Evolutionary conservation across 441 rosid species (phyloP).

Genomic region (Euphorbia schlechtendalii): DNA sequence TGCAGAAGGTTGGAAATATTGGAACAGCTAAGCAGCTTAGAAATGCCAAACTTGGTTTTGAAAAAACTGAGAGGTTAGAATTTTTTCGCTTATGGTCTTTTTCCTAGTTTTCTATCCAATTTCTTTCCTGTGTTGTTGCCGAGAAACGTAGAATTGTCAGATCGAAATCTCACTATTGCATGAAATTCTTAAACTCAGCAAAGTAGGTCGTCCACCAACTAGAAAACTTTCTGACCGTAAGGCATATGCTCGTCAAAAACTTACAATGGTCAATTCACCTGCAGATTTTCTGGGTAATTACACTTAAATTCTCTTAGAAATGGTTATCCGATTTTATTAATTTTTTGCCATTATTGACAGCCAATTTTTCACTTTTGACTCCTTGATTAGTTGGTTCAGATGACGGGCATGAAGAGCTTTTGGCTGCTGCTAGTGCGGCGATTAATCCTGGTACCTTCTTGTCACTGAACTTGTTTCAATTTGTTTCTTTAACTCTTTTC

Average conservation of each 20-base stretch:
- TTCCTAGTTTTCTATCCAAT: conserved; percentile 14
- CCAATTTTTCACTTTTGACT: conserved; percentile 22
- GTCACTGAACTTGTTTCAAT: conserved; percentile 12
- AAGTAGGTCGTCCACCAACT: conserved; percentile 80
- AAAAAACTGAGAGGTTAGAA: conserved; percentile 73
- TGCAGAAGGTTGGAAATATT: conserved; percentile 62
- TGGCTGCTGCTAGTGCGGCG: conserved; percentile 86
- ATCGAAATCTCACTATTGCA: conserved; percentile 26
- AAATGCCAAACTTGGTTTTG: conserved; percentile 73
- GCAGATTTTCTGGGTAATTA: conserved; percentile 85
- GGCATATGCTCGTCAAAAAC: conserved; percentile 80
- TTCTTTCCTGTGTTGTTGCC: conserved; percentile 5
- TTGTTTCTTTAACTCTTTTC: conserved; percentile 15
- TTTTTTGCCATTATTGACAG: conserved; percentile 7
- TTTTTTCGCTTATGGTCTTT: conserved; percentile 11
- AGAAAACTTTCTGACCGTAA: conserved; percentile 97
- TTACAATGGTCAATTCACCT: conserved; percentile 45
- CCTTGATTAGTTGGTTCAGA: conserved; percentile 62
- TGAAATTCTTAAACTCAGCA: conserved; percentile 48
- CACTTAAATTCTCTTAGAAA: conserved; percentile 18
- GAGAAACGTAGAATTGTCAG: conserved; percentile 10
- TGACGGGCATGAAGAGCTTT: conserved; percentile 86
- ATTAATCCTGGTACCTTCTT: conserved; percentile 47
- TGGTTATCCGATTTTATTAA: conserved; percentile 17
- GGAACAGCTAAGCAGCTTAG: conserved; percentile 90